A percentile compares a stretch with the other conserved stretches of the same genome.
These are phyloP conservation scores for Dactylis glomerata DNA, from an alignment of 176 grass and related monocot genomes.

Conservation along the genomic window DNA sequence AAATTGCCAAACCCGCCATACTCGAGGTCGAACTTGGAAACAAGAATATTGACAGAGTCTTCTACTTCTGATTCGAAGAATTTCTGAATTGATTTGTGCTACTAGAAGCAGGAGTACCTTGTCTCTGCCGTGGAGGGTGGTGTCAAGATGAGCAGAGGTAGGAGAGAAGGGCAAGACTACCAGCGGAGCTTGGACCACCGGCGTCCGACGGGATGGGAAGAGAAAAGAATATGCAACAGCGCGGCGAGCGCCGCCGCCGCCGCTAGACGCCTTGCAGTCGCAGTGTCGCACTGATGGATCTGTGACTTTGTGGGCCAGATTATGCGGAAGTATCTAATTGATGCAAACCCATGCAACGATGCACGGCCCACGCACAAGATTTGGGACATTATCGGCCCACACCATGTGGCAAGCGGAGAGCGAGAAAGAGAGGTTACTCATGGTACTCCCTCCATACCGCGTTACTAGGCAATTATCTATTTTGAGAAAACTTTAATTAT, in stretches of 20 bases:
- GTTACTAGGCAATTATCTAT: no score
- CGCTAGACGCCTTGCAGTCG: neutral
- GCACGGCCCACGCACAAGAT: neutral
- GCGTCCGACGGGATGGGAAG: neutral
- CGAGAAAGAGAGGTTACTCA: no score
- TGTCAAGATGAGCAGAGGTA: neutral
- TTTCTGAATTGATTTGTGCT: neutral
- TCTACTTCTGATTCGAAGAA: neutral
- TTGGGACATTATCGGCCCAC: no score
- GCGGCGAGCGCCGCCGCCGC: neutral
- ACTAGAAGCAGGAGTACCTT: constrained; percentile 13
- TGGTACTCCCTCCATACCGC: no score
- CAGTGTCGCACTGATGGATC: neutral
- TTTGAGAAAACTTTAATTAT: no score
- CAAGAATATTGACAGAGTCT: neutral
- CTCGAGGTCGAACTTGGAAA: neutral
- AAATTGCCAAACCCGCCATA: neutral
- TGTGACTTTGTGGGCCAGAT: neutral
- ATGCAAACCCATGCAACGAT: neutral
- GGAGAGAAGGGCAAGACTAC: neutral
- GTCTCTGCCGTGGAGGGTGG: neutral
- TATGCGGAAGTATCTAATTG: neutral
- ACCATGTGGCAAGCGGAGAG: no score
- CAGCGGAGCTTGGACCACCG: neutral
- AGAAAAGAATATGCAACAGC: neutral